Conservation (phyloP, 1,284 basidiomycete species). For the Cutaneotrichosporon sp. region DNA sequence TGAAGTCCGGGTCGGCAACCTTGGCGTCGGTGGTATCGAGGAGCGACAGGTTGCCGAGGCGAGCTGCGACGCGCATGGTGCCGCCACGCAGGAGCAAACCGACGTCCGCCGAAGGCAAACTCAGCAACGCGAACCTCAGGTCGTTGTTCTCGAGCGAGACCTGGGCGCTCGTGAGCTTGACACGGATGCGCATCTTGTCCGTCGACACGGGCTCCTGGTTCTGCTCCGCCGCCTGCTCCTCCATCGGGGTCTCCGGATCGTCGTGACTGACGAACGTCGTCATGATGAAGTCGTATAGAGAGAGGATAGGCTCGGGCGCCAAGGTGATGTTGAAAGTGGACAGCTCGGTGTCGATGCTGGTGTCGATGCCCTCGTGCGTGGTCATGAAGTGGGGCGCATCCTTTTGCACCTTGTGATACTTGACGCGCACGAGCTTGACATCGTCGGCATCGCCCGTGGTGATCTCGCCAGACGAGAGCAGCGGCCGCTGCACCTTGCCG, state of each 20-base stretch:
- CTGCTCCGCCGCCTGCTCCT: constrained; percentile 6
- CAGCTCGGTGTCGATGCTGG: constrained; percentile 82
- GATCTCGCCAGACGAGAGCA: constrained; percentile 71
- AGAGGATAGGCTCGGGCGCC: constrained; percentile 87
- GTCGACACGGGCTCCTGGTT: constrained; percentile 13
- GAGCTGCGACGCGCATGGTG: constrained; percentile 77
- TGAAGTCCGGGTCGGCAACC: constrained; percentile 66
- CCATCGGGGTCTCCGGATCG: constrained; percentile 14
- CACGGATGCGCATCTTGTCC: constrained; percentile 76
- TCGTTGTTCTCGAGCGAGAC: constrained; percentile 82
- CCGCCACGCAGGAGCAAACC: constrained; percentile 73
- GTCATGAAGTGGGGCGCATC: constrained; percentile 85
- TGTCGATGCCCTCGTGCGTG: constrained; percentile 82
- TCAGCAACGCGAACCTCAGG: constrained; percentile 76
- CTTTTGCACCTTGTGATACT: constrained; percentile 78
- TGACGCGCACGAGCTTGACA: constrained; percentile 76
- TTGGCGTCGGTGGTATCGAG: constrained; percentile 73
- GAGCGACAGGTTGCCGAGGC: constrained; percentile 82
- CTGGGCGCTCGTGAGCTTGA: constrained; percentile 88
- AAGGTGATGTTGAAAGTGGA: constrained; percentile 91
- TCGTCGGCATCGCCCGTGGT: constrained; percentile 54
- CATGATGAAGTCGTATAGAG: constrained; percentile 97
- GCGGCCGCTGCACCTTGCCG: constrained; percentile 60
- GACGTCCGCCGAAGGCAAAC: constrained; percentile 88
- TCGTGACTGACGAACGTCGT: constrained; percentile 79